phyloP scores from a whole-genome alignment of 495 filamentous ascomycete species.

The Neurospora discreta region DNA sequence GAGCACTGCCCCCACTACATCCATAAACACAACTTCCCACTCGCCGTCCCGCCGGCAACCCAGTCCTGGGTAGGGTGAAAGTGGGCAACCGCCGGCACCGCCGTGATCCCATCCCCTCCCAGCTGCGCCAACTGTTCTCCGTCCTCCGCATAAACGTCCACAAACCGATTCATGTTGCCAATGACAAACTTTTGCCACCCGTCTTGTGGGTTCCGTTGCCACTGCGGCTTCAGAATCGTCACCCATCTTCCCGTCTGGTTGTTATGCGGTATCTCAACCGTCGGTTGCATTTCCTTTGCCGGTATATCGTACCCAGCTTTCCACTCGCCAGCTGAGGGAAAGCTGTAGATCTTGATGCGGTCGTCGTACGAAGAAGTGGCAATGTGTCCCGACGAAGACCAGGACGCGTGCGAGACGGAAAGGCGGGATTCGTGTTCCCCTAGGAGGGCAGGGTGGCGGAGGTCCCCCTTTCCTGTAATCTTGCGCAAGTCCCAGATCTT shows the following conservation, averaged over 20 bases:
- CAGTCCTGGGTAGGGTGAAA: slow-evolving; percentile 84
- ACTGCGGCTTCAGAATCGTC: slow-evolving; percentile 77
- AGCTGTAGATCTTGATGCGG: slow-evolving; percentile 82
- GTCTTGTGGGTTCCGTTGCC: slow-evolving; percentile 70
- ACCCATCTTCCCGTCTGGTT: slow-evolving; percentile 85
- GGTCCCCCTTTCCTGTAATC: slow-evolving; percentile 45
- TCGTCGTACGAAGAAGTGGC: slow-evolving; percentile 93
- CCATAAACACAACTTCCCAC: slow-evolving; percentile 88
- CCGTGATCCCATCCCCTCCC: slow-evolving; percentile 77
- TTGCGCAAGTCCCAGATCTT: slow-evolving; percentile 91
- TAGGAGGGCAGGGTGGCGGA: slow-evolving; percentile 49
- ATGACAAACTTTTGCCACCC: slow-evolving; percentile 79
- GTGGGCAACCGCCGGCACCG: slow-evolving; percentile 83
- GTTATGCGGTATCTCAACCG: slow-evolving; percentile 66
- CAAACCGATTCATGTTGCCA: slow-evolving; percentile 96
- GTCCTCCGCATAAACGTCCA: slow-evolving; percentile 70
- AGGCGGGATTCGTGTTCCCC: slow-evolving; percentile 73
- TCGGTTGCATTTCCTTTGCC: slow-evolving; percentile 55
- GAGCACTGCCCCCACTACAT: slow-evolving; percentile 38
- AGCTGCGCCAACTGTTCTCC: slow-evolving; percentile 89
- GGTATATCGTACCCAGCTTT: slow-evolving; percentile 45
- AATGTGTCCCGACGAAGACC: slow-evolving; percentile 68
- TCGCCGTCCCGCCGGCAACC: slow-evolving; percentile 86
- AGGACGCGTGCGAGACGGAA: slow-evolving; percentile 84
- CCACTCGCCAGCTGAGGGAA: slow-evolving; percentile 56